Evolutionary conservation across 2,329 filamentous ascomycete genomes (phyloP).

Genomic region (Trichoderma atrobrunneum): DNA sequence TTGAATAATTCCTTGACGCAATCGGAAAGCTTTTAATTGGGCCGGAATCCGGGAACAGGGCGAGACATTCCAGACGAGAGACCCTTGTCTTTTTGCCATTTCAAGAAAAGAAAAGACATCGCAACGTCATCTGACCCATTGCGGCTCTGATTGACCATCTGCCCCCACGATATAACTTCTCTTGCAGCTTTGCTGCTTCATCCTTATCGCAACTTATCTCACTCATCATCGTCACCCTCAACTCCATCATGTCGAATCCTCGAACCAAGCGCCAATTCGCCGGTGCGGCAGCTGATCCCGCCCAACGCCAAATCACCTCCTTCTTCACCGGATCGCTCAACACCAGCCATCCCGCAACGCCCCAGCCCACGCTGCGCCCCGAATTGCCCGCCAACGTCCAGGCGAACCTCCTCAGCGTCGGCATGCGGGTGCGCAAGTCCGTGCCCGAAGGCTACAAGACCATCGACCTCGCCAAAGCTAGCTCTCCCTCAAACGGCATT

Average conservation of each 20-base stretch:
- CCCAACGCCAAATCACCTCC: conserved; percentile 62
- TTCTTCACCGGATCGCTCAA: conserved; percentile 51
- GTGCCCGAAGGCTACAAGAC: conserved; percentile 95
- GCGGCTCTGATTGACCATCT: neutral
- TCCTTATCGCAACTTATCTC: neutral
- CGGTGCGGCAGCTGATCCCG: conserved; percentile 55
- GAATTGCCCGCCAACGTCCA: conserved; percentile 65
- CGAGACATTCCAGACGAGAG: neutral
- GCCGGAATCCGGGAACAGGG: neutral
- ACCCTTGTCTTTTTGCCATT: neutral
- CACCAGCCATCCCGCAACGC: conserved; percentile 37
- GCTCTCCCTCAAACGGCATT: neutral
- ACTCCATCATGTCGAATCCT: conserved; percentile 50
- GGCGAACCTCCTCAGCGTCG: conserved; percentile 81
- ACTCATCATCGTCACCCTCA: neutral
- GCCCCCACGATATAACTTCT: neutral
- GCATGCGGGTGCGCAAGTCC: conserved; percentile 91
- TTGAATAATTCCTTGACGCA: neutral
- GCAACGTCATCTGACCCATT: conserved; percentile 5
- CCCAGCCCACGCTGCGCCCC: conserved; percentile 38
- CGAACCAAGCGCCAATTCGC: conserved; percentile 61
- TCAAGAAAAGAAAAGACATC: neutral
- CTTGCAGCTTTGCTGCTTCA: neutral
- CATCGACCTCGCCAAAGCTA: conserved; percentile 37
- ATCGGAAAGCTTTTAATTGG: neutral